Evolutionary conservation across 2,329 filamentous ascomycete genomes (phyloP).

Genomic region (Macrophomina phaseolina): DNA sequence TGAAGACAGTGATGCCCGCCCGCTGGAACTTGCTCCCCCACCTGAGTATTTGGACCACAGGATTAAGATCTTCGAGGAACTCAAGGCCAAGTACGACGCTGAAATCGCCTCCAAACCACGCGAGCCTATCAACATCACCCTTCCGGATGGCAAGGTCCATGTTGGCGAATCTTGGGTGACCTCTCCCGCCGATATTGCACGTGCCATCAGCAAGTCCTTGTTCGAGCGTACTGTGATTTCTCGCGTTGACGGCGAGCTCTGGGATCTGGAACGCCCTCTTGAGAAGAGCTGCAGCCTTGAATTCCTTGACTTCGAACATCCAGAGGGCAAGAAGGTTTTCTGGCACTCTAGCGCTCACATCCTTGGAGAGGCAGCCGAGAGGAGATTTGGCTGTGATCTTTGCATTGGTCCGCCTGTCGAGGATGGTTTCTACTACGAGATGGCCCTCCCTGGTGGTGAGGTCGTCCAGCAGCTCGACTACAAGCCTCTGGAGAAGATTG

Average conservation of each 20-base stretch:
- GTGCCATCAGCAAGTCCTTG: constrained; percentile 81
- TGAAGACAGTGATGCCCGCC: constrained; percentile 45
- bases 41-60: constrained; percentile 84
- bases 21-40: constrained; percentile 57
- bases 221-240: constrained; percentile 88
- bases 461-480: constrained; percentile 78
- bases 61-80: constrained; percentile 83
- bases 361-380: constrained; percentile 92
- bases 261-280: constrained; percentile 90
- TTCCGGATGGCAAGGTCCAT: constrained; percentile 73
- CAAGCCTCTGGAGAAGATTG: constrained; percentile 81
- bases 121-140: constrained; percentile 74
- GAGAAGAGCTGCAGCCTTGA: constrained; percentile 87
- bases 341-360: constrained; percentile 98
- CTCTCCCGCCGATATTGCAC: constrained; percentile 79
- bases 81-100: constrained; percentile 83
- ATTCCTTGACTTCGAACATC: constrained; percentile 79
- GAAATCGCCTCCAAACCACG: constrained; percentile 74
- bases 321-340: constrained; percentile 87
- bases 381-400: constrained; percentile 86
- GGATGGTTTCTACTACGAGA: constrained; percentile 97
- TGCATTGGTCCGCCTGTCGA: constrained; percentile 93
- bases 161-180: constrained; percentile 88
- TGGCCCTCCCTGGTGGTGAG: constrained; percentile 77
- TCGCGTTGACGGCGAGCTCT: constrained; percentile 81